Conservation (phyloP, 2,329 filamentous ascomycete genomes). For the Canariomyces notabilis region DNA sequence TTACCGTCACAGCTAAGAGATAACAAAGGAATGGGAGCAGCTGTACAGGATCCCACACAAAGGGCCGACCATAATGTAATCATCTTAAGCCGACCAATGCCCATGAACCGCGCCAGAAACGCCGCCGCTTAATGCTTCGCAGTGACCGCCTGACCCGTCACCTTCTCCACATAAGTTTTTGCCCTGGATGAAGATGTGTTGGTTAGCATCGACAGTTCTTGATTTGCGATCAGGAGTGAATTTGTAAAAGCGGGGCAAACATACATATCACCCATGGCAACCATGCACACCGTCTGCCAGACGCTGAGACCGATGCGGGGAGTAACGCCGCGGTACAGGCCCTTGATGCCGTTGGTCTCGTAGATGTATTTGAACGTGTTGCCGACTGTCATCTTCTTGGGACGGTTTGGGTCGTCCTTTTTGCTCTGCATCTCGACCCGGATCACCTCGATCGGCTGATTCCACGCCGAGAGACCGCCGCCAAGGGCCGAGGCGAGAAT, state of each 20-base stretch:
- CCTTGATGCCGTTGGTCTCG: slow-evolving; percentile 77
- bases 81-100: neutral
- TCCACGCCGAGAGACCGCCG: slow-evolving; percentile 95
- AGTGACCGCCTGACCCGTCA: slow-evolving; percentile 59
- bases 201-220: slow-evolving; percentile 23
- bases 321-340: slow-evolving; percentile 91
- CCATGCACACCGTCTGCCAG: slow-evolving; percentile 99
- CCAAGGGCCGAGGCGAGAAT: slow-evolving; percentile 79
- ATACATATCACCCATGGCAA: slow-evolving; percentile 95
- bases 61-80: neutral
- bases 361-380: slow-evolving; percentile 89
- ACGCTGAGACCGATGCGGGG: slow-evolving; percentile 91
- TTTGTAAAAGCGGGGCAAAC: slow-evolving; percentile 36
- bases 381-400: slow-evolving; percentile 97
- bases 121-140: slow-evolving; percentile 56
- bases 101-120: neutral
- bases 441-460: slow-evolving; percentile 99
- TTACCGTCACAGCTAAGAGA: neutral
- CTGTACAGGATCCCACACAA: neutral
- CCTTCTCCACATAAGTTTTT: slow-evolving; percentile 61
- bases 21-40: neutral
- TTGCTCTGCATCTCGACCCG: slow-evolving; percentile 99
- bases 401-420: slow-evolving; percentile 93
- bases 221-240: slow-evolving; percentile 7
- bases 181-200: slow-evolving; percentile 42